Percentiles rank a stretch among this genome's conserved stretches.
Conservation (phyloP, 495 filamentous ascomycete genomes). For the Xylaria sp. region DNA sequence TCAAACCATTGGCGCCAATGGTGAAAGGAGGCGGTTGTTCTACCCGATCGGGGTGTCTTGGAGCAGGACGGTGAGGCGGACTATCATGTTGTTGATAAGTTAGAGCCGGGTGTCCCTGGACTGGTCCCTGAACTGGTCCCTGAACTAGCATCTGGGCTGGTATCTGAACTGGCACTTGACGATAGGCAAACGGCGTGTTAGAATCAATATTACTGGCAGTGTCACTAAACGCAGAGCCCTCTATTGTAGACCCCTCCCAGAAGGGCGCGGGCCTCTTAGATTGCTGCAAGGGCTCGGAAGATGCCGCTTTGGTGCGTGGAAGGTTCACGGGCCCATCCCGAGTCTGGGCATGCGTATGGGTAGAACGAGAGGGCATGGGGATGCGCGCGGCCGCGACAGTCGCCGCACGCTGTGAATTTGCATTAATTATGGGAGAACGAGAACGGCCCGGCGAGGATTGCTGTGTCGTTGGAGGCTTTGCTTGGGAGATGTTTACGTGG, state of each 20-base stretch:
- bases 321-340: conserved; percentile 37
- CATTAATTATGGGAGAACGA: conserved; percentile 41
- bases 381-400: conserved; percentile 32
- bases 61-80: conserved; percentile 34
- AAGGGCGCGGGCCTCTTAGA: conserved; percentile 36
- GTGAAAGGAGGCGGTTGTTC: conserved; percentile 36
- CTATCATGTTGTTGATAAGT: conserved; percentile 32
- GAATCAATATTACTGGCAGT: conserved; percentile 41
- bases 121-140: not conserved
- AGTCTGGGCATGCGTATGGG: conserved; percentile 27
- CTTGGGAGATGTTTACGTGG: conserved; percentile 39
- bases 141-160: conserved; percentile 30
- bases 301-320: conserved; percentile 30
- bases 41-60: conserved; percentile 27
- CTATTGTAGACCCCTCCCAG: conserved; percentile 43
- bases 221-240: conserved; percentile 44
- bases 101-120: conserved; percentile 27
- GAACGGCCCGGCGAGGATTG: conserved; percentile 40
- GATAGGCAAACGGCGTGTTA: conserved; percentile 35
- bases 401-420: conserved; percentile 37
- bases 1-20: conserved; percentile 40
- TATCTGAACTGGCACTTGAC: conserved; percentile 31
- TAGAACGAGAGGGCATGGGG: conserved; percentile 33
- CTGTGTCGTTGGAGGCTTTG: conserved; percentile 32
- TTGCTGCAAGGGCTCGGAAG: conserved; percentile 38